Conservation (phyloP, 2,329 filamentous ascomycete genomes). For the Fusarium torreyae region DNA sequence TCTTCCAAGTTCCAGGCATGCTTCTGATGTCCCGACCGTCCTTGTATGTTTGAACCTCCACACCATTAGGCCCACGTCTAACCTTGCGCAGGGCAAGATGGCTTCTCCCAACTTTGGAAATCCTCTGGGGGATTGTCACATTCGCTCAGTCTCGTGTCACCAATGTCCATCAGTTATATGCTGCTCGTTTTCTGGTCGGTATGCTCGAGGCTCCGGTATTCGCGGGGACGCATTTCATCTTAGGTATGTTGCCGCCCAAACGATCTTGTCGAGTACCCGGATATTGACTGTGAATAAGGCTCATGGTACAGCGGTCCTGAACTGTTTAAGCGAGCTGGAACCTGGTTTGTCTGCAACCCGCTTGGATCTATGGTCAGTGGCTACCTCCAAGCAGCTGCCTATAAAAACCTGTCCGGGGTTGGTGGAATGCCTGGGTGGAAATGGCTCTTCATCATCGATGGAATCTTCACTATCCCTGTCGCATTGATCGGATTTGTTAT, state of each 20-base stretch:
- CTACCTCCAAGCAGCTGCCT: slow-evolving; percentile 57
- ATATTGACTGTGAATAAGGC: neutral
- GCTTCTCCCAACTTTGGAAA: neutral
- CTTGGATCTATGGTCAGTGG: slow-evolving; percentile 44
- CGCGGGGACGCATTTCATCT: neutral
- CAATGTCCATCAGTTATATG: neutral
- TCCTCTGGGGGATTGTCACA: neutral
- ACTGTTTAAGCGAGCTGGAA: slow-evolving; percentile 25
- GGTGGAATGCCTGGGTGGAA: slow-evolving; percentile 64
- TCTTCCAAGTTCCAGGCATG: slow-evolving; percentile 35
- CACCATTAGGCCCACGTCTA: neutral
- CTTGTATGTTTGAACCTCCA: slow-evolving; percentile 25
- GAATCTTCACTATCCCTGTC: slow-evolving; percentile 18
- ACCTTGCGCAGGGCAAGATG: neutral
- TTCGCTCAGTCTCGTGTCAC: neutral
- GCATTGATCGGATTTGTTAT: slow-evolving; percentile 22
- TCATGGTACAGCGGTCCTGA: slow-evolving; percentile 4
- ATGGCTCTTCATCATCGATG: slow-evolving; percentile 45
- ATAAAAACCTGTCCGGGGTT: slow-evolving; percentile 55
- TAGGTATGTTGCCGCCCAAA: neutral
- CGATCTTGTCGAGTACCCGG: neutral
- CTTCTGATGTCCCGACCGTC: slow-evolving; percentile 40
- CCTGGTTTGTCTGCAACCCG: slow-evolving; percentile 25
- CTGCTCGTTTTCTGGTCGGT: neutral
- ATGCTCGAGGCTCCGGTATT: neutral